Percentiles rank a stretch among this genome's conserved stretches.
Conservation (phyloP, 192 early-diverging fungal species). For the Podila verticillata region DNA sequence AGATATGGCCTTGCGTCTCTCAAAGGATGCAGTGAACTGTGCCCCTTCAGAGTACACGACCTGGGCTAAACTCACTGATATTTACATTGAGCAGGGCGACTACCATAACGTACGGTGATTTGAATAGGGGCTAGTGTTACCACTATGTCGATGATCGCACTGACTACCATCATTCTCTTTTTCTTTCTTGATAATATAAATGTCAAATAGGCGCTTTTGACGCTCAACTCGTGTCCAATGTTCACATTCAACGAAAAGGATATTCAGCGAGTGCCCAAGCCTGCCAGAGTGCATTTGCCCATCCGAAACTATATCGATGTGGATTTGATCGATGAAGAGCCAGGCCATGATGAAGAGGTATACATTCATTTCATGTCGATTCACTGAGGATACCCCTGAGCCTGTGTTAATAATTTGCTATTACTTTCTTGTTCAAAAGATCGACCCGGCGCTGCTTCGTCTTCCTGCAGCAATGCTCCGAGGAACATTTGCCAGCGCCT, state of each 20-base stretch:
- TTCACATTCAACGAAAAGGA: conserved; percentile 91
- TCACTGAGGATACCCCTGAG: neutral
- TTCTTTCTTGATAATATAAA: neutral
- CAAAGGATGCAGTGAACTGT: conserved; percentile 92
- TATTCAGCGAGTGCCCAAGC: conserved; percentile 89
- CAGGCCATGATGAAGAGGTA: conserved; percentile 65
- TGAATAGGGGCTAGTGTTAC: neutral
- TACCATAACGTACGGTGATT: conserved; percentile 72
- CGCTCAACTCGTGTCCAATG: conserved; percentile 99
- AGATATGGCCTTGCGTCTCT: conserved; percentile 85
- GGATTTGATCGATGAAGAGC: conserved; percentile 67
- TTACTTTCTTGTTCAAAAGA: conserved; percentile 11
- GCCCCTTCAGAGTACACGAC: conserved; percentile 95
- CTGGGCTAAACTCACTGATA: conserved; percentile 96
- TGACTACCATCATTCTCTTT: neutral
- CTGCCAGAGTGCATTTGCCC: conserved; percentile 88
- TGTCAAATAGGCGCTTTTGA: conserved; percentile 82
- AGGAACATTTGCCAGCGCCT: conserved; percentile 94
- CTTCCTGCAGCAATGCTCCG: conserved; percentile 90
- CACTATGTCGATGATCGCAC: too few species aligned
- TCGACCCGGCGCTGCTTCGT: conserved; percentile 75
- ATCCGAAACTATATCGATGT: conserved; percentile 82
- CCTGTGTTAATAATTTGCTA: too few species aligned
- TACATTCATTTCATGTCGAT: neutral
- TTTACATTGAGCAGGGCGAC: conserved; percentile 89